phyloP scores from a whole-genome alignment of 768 basidiomycete species.

The Gelatoporia subvermispora region DNA sequence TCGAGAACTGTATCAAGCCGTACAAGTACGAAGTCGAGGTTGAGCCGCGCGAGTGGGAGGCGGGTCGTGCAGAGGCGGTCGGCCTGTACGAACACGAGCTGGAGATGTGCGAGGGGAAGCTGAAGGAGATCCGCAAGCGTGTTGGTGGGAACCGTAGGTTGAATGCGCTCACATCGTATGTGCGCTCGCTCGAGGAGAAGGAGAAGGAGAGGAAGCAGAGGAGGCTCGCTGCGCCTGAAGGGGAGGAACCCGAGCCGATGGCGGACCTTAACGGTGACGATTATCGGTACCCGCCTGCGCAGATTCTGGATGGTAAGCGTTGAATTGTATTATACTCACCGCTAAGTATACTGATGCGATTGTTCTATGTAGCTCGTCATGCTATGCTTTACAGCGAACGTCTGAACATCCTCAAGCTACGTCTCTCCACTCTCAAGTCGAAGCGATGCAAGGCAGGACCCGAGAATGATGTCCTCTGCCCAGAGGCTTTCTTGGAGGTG shows the following conservation, averaged over 20 bases:
- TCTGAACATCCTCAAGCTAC: constrained; percentile 76
- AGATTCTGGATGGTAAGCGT: constrained; percentile 82
- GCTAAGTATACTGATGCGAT: background rate
- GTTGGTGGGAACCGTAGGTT: constrained; percentile 86
- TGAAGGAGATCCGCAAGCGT: constrained; percentile 81
- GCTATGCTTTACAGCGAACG: constrained; percentile 87
- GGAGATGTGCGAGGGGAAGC: constrained; percentile 75
- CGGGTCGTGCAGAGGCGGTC: constrained; percentile 69
- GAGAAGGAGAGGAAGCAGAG: constrained; percentile 59
- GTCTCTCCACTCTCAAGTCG: constrained; percentile 81
- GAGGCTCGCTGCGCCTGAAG: constrained; percentile 36
- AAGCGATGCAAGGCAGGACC: constrained; percentile 87
- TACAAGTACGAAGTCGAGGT: constrained; percentile 99
- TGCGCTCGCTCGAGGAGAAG: constrained; percentile 74
- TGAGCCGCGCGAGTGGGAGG: constrained; percentile 88
- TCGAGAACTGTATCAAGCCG: constrained; percentile 99
- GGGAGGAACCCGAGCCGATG: constrained; percentile 24
- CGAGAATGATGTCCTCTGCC: constrained; percentile 85
- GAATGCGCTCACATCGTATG: constrained; percentile 72
- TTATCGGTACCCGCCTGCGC: constrained; percentile 88
- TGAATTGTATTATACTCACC: background rate
- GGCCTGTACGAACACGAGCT: constrained; percentile 84
- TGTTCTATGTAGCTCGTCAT: constrained; percentile 66
- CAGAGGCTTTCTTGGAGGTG: constrained; percentile 93
- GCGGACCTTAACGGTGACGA: constrained; percentile 48